Conservation (phyloP, 257 asterid genomes). For the Salvia miltiorrhiza region DNA sequence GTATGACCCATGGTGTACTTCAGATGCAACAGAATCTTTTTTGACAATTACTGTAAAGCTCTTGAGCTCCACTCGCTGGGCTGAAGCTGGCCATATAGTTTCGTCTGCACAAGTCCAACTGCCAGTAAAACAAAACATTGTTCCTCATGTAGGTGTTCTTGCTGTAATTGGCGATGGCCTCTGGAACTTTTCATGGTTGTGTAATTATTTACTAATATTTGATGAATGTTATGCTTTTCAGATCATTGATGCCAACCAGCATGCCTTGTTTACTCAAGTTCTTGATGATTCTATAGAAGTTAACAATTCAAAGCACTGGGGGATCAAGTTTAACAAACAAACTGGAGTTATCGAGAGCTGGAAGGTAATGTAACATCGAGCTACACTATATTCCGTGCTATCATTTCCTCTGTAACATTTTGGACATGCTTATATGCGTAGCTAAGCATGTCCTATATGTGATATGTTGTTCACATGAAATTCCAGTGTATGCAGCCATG, state of each 20-base stretch:
- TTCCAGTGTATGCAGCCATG: neutral
- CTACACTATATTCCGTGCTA: neutral
- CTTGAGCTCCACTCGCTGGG: slow-evolving; percentile 69
- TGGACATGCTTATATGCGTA: neutral
- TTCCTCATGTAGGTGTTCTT: slow-evolving; percentile 57
- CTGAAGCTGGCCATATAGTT: slow-evolving; percentile 74
- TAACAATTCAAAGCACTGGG: slow-evolving; percentile 62
- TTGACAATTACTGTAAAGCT: slow-evolving; percentile 63
- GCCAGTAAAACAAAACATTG: slow-evolving; percentile 48
- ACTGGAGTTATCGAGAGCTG: slow-evolving; percentile 74
- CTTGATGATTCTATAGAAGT: slow-evolving; percentile 51
- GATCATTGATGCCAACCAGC: slow-evolving; percentile 35
- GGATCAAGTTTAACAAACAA: slow-evolving; percentile 60
- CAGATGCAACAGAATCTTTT: slow-evolving; percentile 59
- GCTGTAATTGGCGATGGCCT: slow-evolving; percentile 11
- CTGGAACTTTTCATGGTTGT: slow-evolving; percentile 12
- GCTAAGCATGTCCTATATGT: neutral
- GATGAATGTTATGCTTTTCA: slow-evolving; percentile 30
- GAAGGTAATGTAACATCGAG: slow-evolving; percentile 54
- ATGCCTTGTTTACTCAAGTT: slow-evolving; percentile 41
- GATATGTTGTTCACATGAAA: neutral
- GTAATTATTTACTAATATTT: slow-evolving; percentile 9
- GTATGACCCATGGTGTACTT: slow-evolving; percentile 57
- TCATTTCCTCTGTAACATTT: neutral
- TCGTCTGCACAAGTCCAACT: slow-evolving; percentile 74